These are phyloP conservation scores for Bryoerythrophyllum caledonicum DNA, from an alignment of 225 moss, liverwort and hornwort genomes.

Conservation along the genomic window DNA sequence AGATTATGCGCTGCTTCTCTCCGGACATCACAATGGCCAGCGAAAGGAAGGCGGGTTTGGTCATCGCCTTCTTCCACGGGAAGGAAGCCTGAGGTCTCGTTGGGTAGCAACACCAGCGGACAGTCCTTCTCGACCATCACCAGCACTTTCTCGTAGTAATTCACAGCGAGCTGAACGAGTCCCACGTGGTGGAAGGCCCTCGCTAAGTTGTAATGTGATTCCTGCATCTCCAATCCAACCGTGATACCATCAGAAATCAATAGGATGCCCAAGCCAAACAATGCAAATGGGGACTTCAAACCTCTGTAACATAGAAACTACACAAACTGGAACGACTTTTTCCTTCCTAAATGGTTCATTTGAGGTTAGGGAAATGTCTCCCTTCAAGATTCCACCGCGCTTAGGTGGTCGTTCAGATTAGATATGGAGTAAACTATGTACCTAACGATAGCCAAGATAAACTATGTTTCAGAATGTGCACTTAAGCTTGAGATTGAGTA, in stretches of 20 bases:
- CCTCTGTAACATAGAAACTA: no score
- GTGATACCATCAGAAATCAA: no score
- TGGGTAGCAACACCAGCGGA: constrained; percentile 64
- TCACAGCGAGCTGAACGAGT: constrained; percentile 79
- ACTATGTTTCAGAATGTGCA: not conserved
- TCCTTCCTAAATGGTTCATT: no score
- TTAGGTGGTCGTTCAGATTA: not conserved
- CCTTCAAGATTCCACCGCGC: no score
- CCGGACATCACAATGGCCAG: constrained; percentile 81
- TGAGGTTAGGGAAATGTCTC: no score
- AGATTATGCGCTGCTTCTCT: constrained; percentile 94
- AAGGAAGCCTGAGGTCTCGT: constrained; percentile 57
- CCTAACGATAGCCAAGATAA: not conserved
- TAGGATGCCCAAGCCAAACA: no score
- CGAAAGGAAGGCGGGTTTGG: constrained; percentile 2
- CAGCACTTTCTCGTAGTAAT: constrained; percentile 90
- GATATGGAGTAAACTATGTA: not conserved
- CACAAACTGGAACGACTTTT: no score
- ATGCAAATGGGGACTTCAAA: not conserved
- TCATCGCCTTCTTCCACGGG: constrained; percentile 26
- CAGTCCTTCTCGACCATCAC: constrained; percentile 64
- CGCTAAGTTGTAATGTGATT: constrained; percentile 91
- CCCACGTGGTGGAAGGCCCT: constrained; percentile 96
- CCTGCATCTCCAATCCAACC: constrained; percentile 47
- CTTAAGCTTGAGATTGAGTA: not conserved